Evolutionary conservation across 2,329 filamentous ascomycete genomes (phyloP), one percentile per base, ranked within the genome.

Genomic region (Aureobasidium zeae): DNA sequence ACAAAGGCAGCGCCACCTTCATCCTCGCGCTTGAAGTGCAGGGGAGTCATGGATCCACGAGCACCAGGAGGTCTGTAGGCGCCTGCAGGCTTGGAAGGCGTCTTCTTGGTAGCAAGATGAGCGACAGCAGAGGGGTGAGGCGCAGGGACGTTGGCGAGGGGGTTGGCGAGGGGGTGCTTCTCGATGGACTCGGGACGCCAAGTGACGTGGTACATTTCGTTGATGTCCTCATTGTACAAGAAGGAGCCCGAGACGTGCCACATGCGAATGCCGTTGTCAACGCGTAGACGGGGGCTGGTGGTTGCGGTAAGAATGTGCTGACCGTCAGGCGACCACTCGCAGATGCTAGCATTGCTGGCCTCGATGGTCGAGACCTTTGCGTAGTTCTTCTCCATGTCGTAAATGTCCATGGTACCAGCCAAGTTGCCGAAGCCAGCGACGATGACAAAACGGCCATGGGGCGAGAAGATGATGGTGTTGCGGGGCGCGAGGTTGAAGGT

Each of bases 381-480:
- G 67, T 88, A 93, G 64, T 95, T 86, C 70, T 89, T 94, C 62
- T 91, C 82, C 52, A 96, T 71, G 64, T 98, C 91, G 65, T 95
- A 96, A 38, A 98, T 82, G 60, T 98, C 91, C 71, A 96, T 94
- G 68, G 95, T 87, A 37, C 91, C 91, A 53, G 89, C 87, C 66
- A 98, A 71, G 68, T 98, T 98, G 56, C 91, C 91, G 65, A 98
- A 98, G 34, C 91, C 91, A 51, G 89, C 91, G 44, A 98, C 85
- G 52, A 96, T 71, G 41, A 93, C 84, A 57, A 95, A 96, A 15
- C 88, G 83, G 42, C 88, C 89, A 50, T 86, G 87, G 12, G 91
- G 89, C 10, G 89, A 96, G 68, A 95, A 98, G 39, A 81, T 73
- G 58, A 96, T 91, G 39, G 89, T 96, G 68, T 98, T 98, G 57